Base-by-base conservation (phyloP, 345 rosid species). In the Kandelia obovata region DNA sequence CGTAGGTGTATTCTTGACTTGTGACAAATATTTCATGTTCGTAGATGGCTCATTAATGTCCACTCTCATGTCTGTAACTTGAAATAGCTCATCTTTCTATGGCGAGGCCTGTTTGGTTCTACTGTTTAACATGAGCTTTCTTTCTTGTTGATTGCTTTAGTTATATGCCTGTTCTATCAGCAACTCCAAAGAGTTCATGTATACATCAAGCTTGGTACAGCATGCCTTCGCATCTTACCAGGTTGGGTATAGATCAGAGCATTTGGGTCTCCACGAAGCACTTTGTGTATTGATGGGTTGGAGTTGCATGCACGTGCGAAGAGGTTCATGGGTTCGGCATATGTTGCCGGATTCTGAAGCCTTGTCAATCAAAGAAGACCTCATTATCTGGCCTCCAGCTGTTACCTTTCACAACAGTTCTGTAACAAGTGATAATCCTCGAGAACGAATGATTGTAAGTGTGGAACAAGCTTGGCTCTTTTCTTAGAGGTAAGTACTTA, bases 301-400 rank as follows among this genome's bases (percentile, higher is more conserved):
- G 89, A 72, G 64, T 20, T 37, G 69, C 37, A 58, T 20, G 7
- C 65, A 62, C 6, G 55, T 63, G 49, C 60, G 77, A 17, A 64
- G 71, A 5, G 56, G 81, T 58, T 31, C 55, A 64, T 83, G 87
- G 87, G 28, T 37, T 51, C 51, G 5, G 31, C 68, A 73, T 63
- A 10, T 39, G 43, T 57, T 85, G 68, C 73, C 81, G 13, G 56
- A 66, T 13, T 72, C 77, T 64, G 83, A 83, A 67, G 82, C 80
- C 53, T 63, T 62, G 51, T 72, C 81, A 51, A 21, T 80, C 82
- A 83, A 77, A 68, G 81, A 83, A 61, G 86, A 85, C 73, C 85
- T 85, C 57, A 78, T 85, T 53, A 77, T 85, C 31, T 87, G 89
- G 89, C 89, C 89, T 17, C 86, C 89, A 1, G 73, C 77, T 17